Conservation (phyloP, 345 rosid genomes). For the Rhodomyrtus tomentosa region DNA sequence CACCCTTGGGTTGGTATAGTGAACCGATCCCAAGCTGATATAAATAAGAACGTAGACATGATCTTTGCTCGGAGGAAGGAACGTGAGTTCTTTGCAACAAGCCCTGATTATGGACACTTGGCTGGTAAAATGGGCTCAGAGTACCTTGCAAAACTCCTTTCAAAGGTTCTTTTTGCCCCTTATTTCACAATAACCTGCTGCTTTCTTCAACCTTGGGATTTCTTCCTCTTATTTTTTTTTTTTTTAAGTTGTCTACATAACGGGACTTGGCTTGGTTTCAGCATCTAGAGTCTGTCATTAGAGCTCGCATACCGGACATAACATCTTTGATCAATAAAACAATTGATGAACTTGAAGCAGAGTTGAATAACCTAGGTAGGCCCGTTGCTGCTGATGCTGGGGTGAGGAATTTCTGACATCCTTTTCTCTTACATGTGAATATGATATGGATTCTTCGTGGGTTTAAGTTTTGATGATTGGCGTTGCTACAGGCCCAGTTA, state of each 20-base stretch:
- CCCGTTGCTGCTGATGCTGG: constrained; percentile 59
- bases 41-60: constrained; percentile 58
- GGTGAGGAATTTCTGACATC: constrained; percentile 20
- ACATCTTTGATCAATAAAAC: constrained; percentile 47
- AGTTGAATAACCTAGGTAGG: constrained; percentile 63
- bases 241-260: not conserved
- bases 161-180: constrained; percentile 26
- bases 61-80: constrained; percentile 59
- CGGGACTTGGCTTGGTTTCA: constrained; percentile 8
- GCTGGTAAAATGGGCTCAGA: constrained; percentile 65
- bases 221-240: not conserved
- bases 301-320: constrained; percentile 55
- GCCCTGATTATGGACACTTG: constrained; percentile 61
- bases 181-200: not conserved
- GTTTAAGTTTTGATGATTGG: not conserved
- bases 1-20: constrained; percentile 71
- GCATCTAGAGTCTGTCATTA: constrained; percentile 65
- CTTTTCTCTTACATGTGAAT: not conserved
- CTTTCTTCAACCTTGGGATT: not conserved
- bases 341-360: constrained; percentile 66
- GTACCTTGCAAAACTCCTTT: constrained; percentile 70
- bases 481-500: constrained; percentile 40
- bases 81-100: constrained; percentile 53
- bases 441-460: not conserved
- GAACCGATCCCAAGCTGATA: constrained; percentile 72